These are phyloP conservation scores for Cyclotella choctawhatcheeana DNA, from an alignment of 108 stramenopile species.

Conservation along the genomic window DNA sequence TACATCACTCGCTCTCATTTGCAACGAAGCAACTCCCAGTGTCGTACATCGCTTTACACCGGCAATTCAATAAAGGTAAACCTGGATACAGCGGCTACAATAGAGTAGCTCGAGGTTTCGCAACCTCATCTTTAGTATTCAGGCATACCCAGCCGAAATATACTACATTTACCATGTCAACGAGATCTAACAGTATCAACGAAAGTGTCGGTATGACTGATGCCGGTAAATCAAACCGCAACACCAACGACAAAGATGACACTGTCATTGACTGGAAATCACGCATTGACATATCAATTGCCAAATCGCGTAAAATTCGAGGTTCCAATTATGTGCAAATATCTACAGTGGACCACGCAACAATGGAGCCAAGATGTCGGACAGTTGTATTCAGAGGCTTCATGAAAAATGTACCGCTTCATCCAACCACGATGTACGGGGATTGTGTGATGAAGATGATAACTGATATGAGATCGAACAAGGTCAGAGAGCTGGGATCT, in stretches of 20 bases:
- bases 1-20: no score
- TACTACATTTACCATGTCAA: no score
- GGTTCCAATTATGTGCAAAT: conserved; percentile 92
- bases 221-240: not conserved
- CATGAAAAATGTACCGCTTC: conserved; percentile 21
- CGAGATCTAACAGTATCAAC: not conserved
- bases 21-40: no score
- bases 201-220: not conserved
- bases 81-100: no score
- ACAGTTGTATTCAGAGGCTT: conserved; percentile 71
- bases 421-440: conserved; percentile 3
- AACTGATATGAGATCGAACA: conserved; percentile 79
- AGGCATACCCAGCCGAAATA: no score
- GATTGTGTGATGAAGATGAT: conserved; percentile 76
- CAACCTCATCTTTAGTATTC: no score
- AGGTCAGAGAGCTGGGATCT: conserved; percentile 49
- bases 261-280: conserved; percentile 52
- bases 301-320: conserved; percentile 80
- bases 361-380: conserved; percentile 78
- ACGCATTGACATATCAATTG: conserved; percentile 72
- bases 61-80: no score
- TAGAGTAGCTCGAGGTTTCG: no score
- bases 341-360: conserved; percentile 63
- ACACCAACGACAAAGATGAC: not conserved
- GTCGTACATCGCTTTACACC: no score